Base-by-base conservation (phyloP, 2,329 filamentous ascomycete genomes). In the Ophiostoma sp. region DNA sequence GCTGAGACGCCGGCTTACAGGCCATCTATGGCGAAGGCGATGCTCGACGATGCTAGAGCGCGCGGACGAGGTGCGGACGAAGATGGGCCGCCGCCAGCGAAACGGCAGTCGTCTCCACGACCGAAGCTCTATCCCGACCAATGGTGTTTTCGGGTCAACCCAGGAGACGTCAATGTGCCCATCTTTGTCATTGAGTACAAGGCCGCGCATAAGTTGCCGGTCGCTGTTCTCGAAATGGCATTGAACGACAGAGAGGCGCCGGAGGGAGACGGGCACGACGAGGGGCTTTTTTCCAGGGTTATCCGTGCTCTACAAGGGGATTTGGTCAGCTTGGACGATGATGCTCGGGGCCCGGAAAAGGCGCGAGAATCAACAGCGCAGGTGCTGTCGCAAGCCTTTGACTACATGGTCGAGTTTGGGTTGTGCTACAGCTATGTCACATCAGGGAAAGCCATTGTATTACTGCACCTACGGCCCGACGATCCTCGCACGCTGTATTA, bases 141-240 rank as follows among this genome's bases (percentile, higher is more conserved):
- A 60, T 69, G 68, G 68, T 47, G 40, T 9, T 38, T 69, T 27
- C 68, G 67, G 5, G 55, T 27, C 44, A 58, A 66, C 27, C 6
- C 45, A 52, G 38, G 27, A 65, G 36, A n/a, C 45, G 18, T 64
- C 36, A n/a, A n/a, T n/a, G 18, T 64, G 60, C 68, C 68, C 8
- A 44, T 68, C 8, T 64, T 68, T 66, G 64, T 68, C 36, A 64
- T 68, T 42, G 67, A 68, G 45, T 66, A 68, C 64, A 66, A 68
- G 64, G 67, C 67, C 14, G 67, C 67, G 36, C 67, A 68, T 58
- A 68, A 68, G 64, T 41, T 68, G 67, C 63, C 41, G 41, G 64
- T 9, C 49, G 27, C 27, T 18, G 49, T 42, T 63, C 44, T 66
- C 41, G 40, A 68, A 64, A 18, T 18, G 40, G 67, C 67, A n/a